Base-by-base conservation (phyloP, 2,329 filamentous ascomycete species). In the Pyrenochaeta sp. region DNA sequence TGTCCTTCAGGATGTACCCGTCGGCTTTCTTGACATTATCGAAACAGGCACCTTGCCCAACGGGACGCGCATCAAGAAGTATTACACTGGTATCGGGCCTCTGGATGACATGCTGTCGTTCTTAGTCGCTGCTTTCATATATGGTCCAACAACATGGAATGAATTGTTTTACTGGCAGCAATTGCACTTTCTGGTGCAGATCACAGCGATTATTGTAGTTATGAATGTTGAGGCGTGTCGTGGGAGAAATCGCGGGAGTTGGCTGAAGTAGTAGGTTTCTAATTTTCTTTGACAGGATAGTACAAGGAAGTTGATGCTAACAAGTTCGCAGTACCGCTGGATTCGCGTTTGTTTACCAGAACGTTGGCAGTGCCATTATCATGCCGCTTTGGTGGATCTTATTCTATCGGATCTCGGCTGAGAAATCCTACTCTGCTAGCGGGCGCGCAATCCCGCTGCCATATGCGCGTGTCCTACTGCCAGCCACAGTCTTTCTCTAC, bases 81-180 rank as follows among this genome's bases (percentile, higher is more conserved):
- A 56, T 8, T 67, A 52, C 51, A 64, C 62, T 1, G 63, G 65
- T 15, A 44, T 66, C 4, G 10, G n/a, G 9, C 25, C 22, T 2
- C 12, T 67, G 5, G 65, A 67, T 37, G 40, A 59, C 15, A 43
- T 19, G 5, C 37, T 67, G 3, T 43, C 58, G 22, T 53, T 66
- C 22, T 44, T 66, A 19, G 61, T 64, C 5, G 27, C 58, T 32
- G 65, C 62, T 1, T 67, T 67, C 15, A 1, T 66, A 1, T 34
- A 53, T 13, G 65, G 62, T 13, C 34, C 62, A 19, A 48, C 55
- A 8, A 30, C 46, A 28, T 62, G 52, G 54, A 62, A 62, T 12
- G 62, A 67, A 49, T 15, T 56, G 1, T 64, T 54, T 13, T 65
- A 62, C 12, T 66, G 62, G 65, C 62, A 64, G 36, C 61, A 64